phyloP scores from a whole-genome alignment of 2,329 filamentous ascomycete species.

The Metarhizium anisopliae region DNA sequence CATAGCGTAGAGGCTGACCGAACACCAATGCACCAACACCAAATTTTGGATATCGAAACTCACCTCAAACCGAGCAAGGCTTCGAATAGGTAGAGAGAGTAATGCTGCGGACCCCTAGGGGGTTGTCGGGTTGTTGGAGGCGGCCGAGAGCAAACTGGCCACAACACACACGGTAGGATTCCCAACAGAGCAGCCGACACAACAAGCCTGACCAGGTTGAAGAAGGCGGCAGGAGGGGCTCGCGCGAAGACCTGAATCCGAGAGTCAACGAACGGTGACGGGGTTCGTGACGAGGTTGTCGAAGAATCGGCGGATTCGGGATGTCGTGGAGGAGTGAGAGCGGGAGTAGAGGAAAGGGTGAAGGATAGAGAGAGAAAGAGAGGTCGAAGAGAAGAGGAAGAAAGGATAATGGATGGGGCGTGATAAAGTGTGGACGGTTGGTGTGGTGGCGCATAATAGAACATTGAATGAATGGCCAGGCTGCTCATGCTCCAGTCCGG shows the following conservation, averaged over 20 bases:
- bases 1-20: background rate
- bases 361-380: background rate
- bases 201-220: constrained; percentile 10
- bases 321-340: constrained; percentile 19
- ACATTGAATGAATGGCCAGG: background rate
- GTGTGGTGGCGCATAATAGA: constrained; percentile 1
- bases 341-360: constrained; percentile 4
- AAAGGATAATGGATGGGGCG: background rate
- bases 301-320: constrained; percentile 27
- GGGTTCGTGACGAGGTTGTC: constrained; percentile 25
- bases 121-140: constrained; percentile 4
- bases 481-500: background rate
- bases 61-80: background rate
- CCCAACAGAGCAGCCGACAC: constrained; percentile 15
- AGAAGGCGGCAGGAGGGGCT: constrained; percentile 17
- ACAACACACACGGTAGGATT: constrained; percentile 3
- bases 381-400: constrained; percentile 6
- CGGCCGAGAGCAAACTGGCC: constrained; percentile 9
- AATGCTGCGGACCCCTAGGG: constrained; percentile 8
- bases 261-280: constrained; percentile 14
- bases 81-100: background rate
- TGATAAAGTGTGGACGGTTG: background rate
- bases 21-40: background rate
- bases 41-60: background rate
- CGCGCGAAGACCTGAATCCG: constrained; percentile 21